These are phyloP conservation scores for Metahyphopichia silvanorum DNA, from an alignment of 805 yeast genomes.

Conservation along the genomic window DNA sequence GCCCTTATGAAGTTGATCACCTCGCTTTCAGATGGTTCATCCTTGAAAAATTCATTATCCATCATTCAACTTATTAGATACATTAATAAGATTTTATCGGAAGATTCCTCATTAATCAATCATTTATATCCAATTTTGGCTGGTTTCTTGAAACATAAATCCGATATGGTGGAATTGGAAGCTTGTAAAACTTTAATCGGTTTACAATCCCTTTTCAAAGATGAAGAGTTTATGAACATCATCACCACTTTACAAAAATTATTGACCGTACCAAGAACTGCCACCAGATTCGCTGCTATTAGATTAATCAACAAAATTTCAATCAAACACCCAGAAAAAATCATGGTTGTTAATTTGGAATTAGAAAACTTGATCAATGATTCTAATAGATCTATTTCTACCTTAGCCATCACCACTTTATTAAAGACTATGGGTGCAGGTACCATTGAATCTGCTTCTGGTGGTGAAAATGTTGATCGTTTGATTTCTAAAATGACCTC, in stretches of 20 bases:
- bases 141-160: conserved; percentile 72
- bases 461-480: conserved; percentile 72
- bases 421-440: conserved; percentile 89
- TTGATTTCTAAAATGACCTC: conserved; percentile 82
- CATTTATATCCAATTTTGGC: conserved; percentile 63
- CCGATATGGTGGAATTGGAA: conserved; percentile 89
- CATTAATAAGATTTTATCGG: conserved; percentile 66
- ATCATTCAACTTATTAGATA: conserved; percentile 81
- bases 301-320: conserved; percentile 86
- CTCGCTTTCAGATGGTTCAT: conserved; percentile 58
- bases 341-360: conserved; percentile 77
- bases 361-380: conserved; percentile 86
- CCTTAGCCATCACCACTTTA: conserved; percentile 94
- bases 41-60: conserved; percentile 78
- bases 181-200: conserved; percentile 74
- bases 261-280: conserved; percentile 82
- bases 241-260: conserved; percentile 71
- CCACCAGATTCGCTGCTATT: conserved; percentile 90
- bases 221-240: conserved; percentile 67
- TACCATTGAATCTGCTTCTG: conserved; percentile 31
- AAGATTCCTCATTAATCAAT: conserved; percentile 62
- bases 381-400: conserved; percentile 85
- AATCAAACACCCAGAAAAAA: conserved; percentile 72
- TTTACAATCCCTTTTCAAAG: conserved; percentile 50
- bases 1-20: conserved; percentile 88